Evolutionary conservation across 805 yeast genomes (phyloP), one percentile per base, ranked within the genome.

Genomic region (Wickerhamomyces kurtzmanii): DNA sequence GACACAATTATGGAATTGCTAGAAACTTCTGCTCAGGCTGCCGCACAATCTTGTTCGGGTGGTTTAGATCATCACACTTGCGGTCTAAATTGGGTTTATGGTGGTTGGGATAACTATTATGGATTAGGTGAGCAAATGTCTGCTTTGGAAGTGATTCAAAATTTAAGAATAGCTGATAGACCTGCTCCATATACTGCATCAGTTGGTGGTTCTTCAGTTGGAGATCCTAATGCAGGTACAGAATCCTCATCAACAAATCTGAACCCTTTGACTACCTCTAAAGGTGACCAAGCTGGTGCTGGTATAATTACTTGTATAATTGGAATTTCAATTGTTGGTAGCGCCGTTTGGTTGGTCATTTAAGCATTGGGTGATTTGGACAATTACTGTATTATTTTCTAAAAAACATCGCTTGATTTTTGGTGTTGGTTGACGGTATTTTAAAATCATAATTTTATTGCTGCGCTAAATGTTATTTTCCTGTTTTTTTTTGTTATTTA

Each of bases 41-140:
- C 94, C 1, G 89, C 87, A 3, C 55, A 56, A 27, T 69, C 89
- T 1, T 84, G 95, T 54, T 59, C 75, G 1, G 95, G 95, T 33
- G 94, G 93, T 40, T 28, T 53, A 2, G 94, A 84, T 48, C 79
- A 80, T 8, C 74, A 76, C 39, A 84, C 94, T 0, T 85, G 95
- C 57, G 94, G 94, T 25, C 51, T 65, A 30, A 60, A 76, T 50
- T 84, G 95, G 95, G 49, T 65, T 10, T 34, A 41, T 11, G 55
- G 54, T 20, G 60, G 67, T 5, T 80, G 79, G 72, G 94, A 83
- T 50, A 71, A 67, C 1, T 47, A 43, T 31, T 82, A 69, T 41
- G 94, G 94, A 1, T 64, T 84, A 22, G 94, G 94, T 27, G 93
- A 85, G 53, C 94, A 84, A 52, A 76, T 81, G 65, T 57, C 71